phyloP scores from a whole-genome alignment of 257 asterid genomes.

The Scutellaria minor region DNA sequence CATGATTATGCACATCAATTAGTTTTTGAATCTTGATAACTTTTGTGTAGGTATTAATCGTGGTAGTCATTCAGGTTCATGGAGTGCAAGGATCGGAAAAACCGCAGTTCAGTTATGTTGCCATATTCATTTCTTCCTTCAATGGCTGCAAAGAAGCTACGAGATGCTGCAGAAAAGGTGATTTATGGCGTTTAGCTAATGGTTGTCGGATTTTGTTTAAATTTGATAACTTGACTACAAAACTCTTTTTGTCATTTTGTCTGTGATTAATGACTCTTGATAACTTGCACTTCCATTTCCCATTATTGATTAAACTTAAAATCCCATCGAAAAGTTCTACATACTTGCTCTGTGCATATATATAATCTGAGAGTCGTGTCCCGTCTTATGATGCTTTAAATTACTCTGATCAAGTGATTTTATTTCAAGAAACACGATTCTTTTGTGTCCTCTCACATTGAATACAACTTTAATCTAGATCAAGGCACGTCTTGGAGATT shows the following conservation, averaged over 20 bases:
- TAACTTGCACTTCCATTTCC: background rate
- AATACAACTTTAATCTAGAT: slow-evolving; percentile 51
- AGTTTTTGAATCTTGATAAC: slow-evolving; percentile 57
- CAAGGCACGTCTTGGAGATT: slow-evolving; percentile 79
- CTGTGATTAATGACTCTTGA: background rate
- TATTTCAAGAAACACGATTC: slow-evolving; percentile 1
- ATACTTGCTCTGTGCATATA: too few relatives aligned
- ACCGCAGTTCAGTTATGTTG: slow-evolving; percentile 67
- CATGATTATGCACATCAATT: slow-evolving; percentile 23
- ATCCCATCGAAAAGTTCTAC: too few relatives aligned
- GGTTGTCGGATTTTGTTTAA: slow-evolving; percentile 16
- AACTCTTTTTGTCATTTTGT: background rate
- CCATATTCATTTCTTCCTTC: slow-evolving; percentile 93
- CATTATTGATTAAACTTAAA: too few relatives aligned
- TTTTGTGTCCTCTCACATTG: slow-evolving; percentile 5
- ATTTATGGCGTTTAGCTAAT: slow-evolving; percentile 13
- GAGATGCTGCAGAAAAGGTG: slow-evolving; percentile 84
- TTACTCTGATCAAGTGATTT: slow-evolving; percentile 4
- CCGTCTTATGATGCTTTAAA: slow-evolving; percentile 11
- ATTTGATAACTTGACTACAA: slow-evolving; percentile 12
- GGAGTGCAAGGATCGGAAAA: slow-evolving; percentile 95
- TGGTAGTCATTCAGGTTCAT: slow-evolving; percentile 88
- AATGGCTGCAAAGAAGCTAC: slow-evolving; percentile 79
- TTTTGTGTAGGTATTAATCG: slow-evolving; percentile 72
- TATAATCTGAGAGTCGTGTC: too few relatives aligned